Evolutionary conservation across 257 asterid genomes (phyloP), one percentile per base, ranked within the genome.

Genomic region (Plantago elongata): DNA sequence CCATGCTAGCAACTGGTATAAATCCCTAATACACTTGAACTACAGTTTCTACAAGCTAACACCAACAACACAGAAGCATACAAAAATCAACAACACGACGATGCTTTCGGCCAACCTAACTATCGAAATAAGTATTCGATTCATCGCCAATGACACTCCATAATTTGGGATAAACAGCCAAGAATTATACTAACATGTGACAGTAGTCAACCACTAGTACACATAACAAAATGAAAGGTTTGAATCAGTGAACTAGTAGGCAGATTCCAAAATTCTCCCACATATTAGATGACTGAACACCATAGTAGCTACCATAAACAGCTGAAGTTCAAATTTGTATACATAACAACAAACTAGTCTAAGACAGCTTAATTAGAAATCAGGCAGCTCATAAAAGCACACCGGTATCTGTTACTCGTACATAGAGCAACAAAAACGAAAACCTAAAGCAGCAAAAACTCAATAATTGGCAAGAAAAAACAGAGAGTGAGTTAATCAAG

Each of bases 401-500:
- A 15, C 55, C 11, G 16, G 5, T 4, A 51, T 34, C 6, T 16
- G 56, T 51, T 51, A n/a, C 30, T 51, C 14, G 15, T 7, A 18
- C 29, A 29, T 22, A 11, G 18, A 56, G 30, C 12, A 16, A 5
- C 0, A 5, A 7, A 44, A 42, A 43, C 15, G 46, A 11, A 45
- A 69, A 57, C n/a, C 9, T 5, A 15, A 49, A 13, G 44, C 43
- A 42, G 10, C 45, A 34, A 43, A 50, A 58, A 43, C 37, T 57
- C 64, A 65, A 30, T 18, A 64, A 47, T 46, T 47, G 44, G 8
- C 5, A 13, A n/a, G 40, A 57, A 34, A 22, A 65, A 57, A 13
- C 22, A 61, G 48, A 62, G 17, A 50, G 40, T 63, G 17, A 50
- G 40, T 63, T 54, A 11, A 18, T 8, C 22, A 14, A 49, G 49